Base-by-base conservation (phyloP, 352 stramenopile genomes). In the Globisporangium middletonii region DNA sequence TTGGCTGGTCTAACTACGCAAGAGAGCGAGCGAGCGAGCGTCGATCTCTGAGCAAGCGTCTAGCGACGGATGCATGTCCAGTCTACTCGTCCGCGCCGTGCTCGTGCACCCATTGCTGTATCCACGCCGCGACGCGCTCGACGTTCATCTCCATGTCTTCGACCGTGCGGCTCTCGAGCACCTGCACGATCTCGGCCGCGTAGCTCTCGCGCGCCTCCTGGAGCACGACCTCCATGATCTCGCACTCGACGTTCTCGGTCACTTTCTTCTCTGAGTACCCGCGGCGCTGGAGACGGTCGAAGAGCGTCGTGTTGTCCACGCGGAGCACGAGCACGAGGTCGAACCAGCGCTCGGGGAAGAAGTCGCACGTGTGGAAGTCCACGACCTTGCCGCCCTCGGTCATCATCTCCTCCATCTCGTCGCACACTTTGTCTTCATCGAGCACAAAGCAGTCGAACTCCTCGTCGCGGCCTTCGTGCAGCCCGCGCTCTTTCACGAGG, bases 171-270 rank as follows among this genome's bases (percentile, higher is more conserved):
- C 90, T 98, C 37, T 76, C 58, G 19, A 99, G 73, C 67, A 97
- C 95, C 64, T 99, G 93, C 26, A 99, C 95, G 67, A 99, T 98
- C 62, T 98, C 89, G 1, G 70, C 43, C 26, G 85, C 89, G 73
- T 99, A 99, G 48, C 79, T 93, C 72, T 98, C 95, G 26, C 75
- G 72, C 23, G 96, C 96, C 57, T 99, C 97, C 55, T 99, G 95
- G 12, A 98, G 70, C 52, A 99, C 89, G 9, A 98, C 91, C 71
- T 96, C 89, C 96, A 99, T 99, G 69, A 99, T 99, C 78, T 99
- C 97, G 60, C 91, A 98, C 72, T 97, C 81, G 68, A 97, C 92
- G 69, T 99, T 99, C 72, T 99, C 95, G 16, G 65, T 64, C 64
- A 97, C 72, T 64, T 99, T 99, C 69, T 97, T 97, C 55, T 98